phyloP scores from a whole-genome alignment of 2,329 filamentous ascomycete genomes.

The Chrysoporthe cubensis region DNA sequence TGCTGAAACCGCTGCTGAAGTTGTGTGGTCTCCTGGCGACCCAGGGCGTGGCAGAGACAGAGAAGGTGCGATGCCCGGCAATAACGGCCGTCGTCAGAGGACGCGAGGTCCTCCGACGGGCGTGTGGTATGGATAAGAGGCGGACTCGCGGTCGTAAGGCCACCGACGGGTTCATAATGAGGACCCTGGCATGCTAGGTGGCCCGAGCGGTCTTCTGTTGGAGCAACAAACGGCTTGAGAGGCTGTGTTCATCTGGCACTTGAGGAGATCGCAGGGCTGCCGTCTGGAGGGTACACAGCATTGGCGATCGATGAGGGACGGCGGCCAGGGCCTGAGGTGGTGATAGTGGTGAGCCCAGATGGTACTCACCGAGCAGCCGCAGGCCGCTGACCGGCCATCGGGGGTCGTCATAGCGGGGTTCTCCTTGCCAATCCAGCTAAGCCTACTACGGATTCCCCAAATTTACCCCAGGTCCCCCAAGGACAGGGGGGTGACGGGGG shows the following conservation, averaged over 20 bases:
- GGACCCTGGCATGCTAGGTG: slow-evolving; percentile 21
- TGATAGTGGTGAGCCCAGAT: background rate
- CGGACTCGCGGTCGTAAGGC: slow-evolving; percentile 28
- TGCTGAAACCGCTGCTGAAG: slow-evolving; percentile 62
- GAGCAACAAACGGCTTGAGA: background rate
- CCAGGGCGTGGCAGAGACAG: slow-evolving; percentile 36
- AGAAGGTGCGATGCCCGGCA: slow-evolving; percentile 33
- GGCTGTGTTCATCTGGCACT: too few relatives aligned
- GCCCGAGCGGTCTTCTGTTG: background rate
- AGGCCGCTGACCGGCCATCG: slow-evolving; percentile 14
- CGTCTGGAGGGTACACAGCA: background rate
- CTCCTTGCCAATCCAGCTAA: slow-evolving; percentile 7
- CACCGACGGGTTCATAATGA: slow-evolving; percentile 23
- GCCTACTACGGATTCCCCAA: slow-evolving; percentile 2
- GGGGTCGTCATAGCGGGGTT: slow-evolving; percentile 19
- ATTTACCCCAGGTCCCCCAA: slow-evolving; percentile 9
- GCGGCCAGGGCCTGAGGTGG: background rate
- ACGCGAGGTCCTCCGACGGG: slow-evolving; percentile 17
- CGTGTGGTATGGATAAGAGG: slow-evolving; percentile 27
- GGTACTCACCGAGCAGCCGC: slow-evolving; percentile 4
- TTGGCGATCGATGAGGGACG: background rate
- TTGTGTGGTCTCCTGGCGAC: slow-evolving; percentile 48
- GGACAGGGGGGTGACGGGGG: slow-evolving; percentile 9
- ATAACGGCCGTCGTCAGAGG: slow-evolving; percentile 10
- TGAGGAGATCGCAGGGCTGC: background rate